A percentile compares a stretch with the other conserved stretches of the same genome.
phyloP scores from a whole-genome alignment of 208 protist genomes.

The Wallacemonas sp. region DNA sequence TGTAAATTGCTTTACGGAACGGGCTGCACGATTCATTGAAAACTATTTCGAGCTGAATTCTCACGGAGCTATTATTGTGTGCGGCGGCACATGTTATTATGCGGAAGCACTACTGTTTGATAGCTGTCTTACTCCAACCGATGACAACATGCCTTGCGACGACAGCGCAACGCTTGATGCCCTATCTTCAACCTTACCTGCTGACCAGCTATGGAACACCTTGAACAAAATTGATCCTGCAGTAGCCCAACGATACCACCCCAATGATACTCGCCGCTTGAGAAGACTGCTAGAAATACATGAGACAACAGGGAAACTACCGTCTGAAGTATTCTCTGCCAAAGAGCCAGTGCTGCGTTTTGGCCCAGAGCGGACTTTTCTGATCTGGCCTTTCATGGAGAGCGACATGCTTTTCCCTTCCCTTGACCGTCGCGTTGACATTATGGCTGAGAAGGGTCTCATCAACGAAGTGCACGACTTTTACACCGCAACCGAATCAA shows the following conservation, averaged over 20 bases:
- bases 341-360: slow-evolving; percentile 43
- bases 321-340: slow-evolving; percentile 45
- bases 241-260: slow-evolving; percentile 73
- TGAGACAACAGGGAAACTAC: slow-evolving; percentile 38
- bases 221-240: slow-evolving; percentile 71
- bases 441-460: slow-evolving; percentile 76
- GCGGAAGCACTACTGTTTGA: slow-evolving; percentile 66
- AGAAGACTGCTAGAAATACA: slow-evolving; percentile 79
- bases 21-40: slow-evolving; percentile 51
- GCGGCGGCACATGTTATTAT: slow-evolving; percentile 84
- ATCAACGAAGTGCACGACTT: slow-evolving; percentile 59
- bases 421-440: slow-evolving; percentile 72
- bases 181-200: slow-evolving; percentile 4
- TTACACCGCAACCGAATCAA: not conserved
- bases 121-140: slow-evolving; percentile 43
- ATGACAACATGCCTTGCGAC: not conserved
- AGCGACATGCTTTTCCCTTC: slow-evolving; percentile 33
- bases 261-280: slow-evolving; percentile 81
- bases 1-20: slow-evolving; percentile 54
- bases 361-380: slow-evolving; percentile 29
- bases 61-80: slow-evolving; percentile 66
- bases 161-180: too few species aligned
- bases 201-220: slow-evolving; percentile 41
- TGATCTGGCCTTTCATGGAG: slow-evolving; percentile 65
- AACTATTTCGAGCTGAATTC: slow-evolving; percentile 37